Evolutionary conservation across 202 grass and related monocot genomes (phyloP), one percentile per base, ranked within the genome.

Genomic region (Elaeis oleifera): DNA sequence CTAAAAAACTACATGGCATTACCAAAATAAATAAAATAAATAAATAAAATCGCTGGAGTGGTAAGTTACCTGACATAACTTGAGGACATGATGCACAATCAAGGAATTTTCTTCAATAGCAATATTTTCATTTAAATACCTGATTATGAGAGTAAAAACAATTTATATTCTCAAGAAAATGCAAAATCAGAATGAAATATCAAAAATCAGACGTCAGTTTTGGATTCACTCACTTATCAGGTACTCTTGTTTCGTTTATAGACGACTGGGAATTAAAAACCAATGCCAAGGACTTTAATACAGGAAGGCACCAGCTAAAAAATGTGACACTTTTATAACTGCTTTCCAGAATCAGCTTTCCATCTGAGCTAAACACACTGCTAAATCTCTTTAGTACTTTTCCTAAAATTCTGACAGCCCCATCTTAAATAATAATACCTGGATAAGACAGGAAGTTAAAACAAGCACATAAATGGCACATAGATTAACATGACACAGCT

Each of bases 341-440:
- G 53, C 22, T 78, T 50, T 82, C 82, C 22, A 61, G 75, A 54
- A 28, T 63, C 60, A 75, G 58, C 32, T 75, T 72, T 64, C 79
- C 73, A 58, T 86, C 76, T 27, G 15, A 67, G 25, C 60, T 71
- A 69, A 4, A 80, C 21, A 52, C 7, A 36, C 4, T 65, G 53
- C 60, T 86, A 53, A 74, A 92, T 21, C 71, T 92, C 60, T 67
- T 69, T 65, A 97, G 68, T 49, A 86, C 70, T 70, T 78, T 92
- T 23, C 73, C 70, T 49, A 97, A 63, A 69, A 90, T 85, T 55
- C 50, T 85, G 9, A 70, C n/a, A 31, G 74, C 56, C 28, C 84
- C 76, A 86, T 86, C 72, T 89, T 92, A 73, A 74, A 85, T 60
- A 97, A 76, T 69, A 92, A 77, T 70, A 51, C 74, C 94, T 97